Evolutionary conservation across 257 asterid genomes (phyloP).

Genomic region (Fraxinus pennsylvanica): DNA sequence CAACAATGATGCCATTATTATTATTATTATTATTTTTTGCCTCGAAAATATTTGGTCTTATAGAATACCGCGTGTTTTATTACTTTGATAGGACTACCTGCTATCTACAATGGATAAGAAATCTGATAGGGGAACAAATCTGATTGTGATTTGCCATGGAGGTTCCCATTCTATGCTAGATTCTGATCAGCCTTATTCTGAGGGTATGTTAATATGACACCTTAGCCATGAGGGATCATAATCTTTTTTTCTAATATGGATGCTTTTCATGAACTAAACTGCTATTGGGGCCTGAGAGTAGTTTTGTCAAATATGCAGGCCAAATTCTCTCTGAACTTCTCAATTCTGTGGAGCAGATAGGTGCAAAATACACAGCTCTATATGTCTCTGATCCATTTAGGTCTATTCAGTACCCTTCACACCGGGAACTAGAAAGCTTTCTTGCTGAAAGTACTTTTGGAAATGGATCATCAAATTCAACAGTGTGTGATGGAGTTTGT

Average conservation of each 20-base stretch:
- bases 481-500: conserved; percentile 86
- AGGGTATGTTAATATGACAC: conserved; percentile 44
- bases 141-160: conserved; percentile 73
- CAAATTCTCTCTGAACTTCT: conserved; percentile 66
- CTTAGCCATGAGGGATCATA: not conserved
- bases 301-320: conserved; percentile 55
- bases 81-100: conserved; percentile 63
- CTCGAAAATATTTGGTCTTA: conserved; percentile 17
- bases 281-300: conserved; percentile 10
- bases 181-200: conserved; percentile 55
- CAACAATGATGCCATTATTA: conserved; percentile 7
- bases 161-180: conserved; percentile 36
- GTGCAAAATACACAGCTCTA: conserved; percentile 68
- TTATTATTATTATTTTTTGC: not conserved
- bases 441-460: conserved; percentile 76
- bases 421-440: conserved; percentile 64
- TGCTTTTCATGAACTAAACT: conserved; percentile 15
- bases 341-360: conserved; percentile 59
- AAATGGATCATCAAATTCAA: conserved; percentile 47
- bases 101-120: conserved; percentile 51
- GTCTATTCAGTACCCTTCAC: conserved; percentile 45
- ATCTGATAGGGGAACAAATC: conserved; percentile 54
- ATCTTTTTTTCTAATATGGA: conserved; percentile 13
- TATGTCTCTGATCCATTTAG: conserved; percentile 80
- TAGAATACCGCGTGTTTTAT: conserved; percentile 15